These are phyloP conservation scores for Termitomyces sp. DNA, from an alignment of 768 basidiomycete species.

Conservation along the genomic window DNA sequence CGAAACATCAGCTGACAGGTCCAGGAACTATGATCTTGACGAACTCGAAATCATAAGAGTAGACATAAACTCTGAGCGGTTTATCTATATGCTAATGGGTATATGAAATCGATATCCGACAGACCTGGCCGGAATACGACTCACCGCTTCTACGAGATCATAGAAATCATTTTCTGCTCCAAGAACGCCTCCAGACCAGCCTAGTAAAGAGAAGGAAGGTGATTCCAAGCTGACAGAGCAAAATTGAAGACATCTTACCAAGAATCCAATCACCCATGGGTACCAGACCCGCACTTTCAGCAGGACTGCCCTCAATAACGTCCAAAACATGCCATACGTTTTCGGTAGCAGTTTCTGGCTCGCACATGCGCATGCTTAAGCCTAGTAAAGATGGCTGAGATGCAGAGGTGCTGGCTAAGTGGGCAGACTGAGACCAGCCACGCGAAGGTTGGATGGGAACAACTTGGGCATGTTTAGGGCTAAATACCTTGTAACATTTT, in stretches of 20 bases:
- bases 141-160: conserved; percentile 86
- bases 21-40: conserved; percentile 25
- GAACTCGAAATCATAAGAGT: conserved; percentile 95
- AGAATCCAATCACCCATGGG: conserved; percentile 71
- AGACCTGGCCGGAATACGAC: conserved; percentile 19
- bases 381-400: conserved; percentile 89
- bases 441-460: conserved; percentile 84
- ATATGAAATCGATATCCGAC: not conserved
- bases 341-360: conserved; percentile 83
- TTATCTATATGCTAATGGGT: conserved; percentile 80
- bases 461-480: conserved; percentile 40
- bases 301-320: conserved; percentile 93
- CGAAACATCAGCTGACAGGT: conserved; percentile 8
- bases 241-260: conserved; percentile 22
- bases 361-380: conserved; percentile 89
- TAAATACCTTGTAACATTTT: conserved; percentile 2
- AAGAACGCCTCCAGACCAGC: conserved; percentile 93
- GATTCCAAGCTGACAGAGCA: conserved; percentile 18
- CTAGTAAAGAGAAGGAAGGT: conserved; percentile 52
- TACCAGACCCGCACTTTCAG: conserved; percentile 93
- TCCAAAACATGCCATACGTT: conserved; percentile 99
- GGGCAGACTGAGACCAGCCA: conserved; percentile 61
- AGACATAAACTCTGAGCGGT: conserved; percentile 91
- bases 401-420: conserved; percentile 32
- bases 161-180: conserved; percentile 95